Conservation (phyloP, 2,329 filamentous ascomycete genomes). For the Fusarium aywerte region DNA sequence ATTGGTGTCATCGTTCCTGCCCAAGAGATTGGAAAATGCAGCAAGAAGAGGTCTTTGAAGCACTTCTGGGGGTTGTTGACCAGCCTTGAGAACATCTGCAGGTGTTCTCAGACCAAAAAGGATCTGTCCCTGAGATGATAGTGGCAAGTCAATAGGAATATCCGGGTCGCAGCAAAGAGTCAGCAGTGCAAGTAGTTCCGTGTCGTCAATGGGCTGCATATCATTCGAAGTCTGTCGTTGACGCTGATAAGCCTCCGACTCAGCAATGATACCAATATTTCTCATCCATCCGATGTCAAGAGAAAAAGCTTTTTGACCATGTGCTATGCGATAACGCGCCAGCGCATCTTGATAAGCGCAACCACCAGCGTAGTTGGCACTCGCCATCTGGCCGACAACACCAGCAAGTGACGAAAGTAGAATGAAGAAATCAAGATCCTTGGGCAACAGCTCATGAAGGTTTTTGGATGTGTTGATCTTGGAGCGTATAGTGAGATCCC, state of each 20-base stretch:
- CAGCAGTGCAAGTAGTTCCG: neutral
- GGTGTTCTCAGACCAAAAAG: neutral
- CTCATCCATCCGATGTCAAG: slow-evolving; percentile 10
- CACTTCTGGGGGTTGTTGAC: neutral
- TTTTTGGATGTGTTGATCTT: slow-evolving; percentile 50
- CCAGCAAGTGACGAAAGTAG: slow-evolving; percentile 36
- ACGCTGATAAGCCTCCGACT: neutral
- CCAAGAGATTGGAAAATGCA: neutral
- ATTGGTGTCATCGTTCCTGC: fast-evolving
- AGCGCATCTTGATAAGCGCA: slow-evolving; percentile 28
- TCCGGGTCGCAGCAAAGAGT: neutral
- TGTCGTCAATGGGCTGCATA: slow-evolving; percentile 1
- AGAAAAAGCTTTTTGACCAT: neutral
- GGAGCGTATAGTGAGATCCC: slow-evolving; percentile 40
- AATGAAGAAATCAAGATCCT: neutral
- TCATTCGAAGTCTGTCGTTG: slow-evolving; percentile 1
- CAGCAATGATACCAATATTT: slow-evolving; percentile 6
- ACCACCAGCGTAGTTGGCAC: slow-evolving; percentile 55
- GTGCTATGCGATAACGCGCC: neutral
- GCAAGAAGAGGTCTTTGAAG: neutral
- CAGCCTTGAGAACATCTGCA: neutral
- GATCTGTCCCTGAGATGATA: neutral
- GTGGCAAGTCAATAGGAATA: fast-evolving
- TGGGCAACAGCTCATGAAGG: neutral
- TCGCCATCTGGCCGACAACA: slow-evolving; percentile 48